Evolutionary conservation across 2,329 filamentous ascomycete species (phyloP), one percentile per base, ranked within the genome.

Genomic region (Xylariaceae sp.): DNA sequence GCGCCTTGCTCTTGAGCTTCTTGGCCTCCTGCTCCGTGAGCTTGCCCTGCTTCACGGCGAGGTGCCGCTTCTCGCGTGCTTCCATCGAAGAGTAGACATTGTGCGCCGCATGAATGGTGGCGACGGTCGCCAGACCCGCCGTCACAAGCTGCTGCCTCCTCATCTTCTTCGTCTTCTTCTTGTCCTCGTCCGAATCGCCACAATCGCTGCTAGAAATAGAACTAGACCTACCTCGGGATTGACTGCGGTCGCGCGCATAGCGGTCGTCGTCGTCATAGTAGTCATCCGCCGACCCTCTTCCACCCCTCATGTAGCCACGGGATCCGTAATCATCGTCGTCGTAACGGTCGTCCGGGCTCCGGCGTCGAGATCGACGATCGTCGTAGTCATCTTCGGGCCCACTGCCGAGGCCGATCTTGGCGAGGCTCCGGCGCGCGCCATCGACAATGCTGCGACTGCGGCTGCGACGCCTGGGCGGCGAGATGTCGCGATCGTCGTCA

Each of bases 391-490:
- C 57, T 1, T 60, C 64, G 4, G 66, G 60, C 8, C 58, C 68
- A 34, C 60, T 70, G 32, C 75, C 75, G 21, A 81, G 58, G 30
- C 77, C 77, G 11, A 81, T 60, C 52, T 73, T 77, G 44, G 76
- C 75, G 23, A 81, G 61, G 34, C 75, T 67, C 39, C 74, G 74
- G 36, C 77, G 72, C 14, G 75, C 73, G 33, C 64, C 64, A 51
- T 80, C 75, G 7, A 78, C 75, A n/a, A 80, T 68, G 52, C 76
- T 80, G 40, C 75, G 75, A 61, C 77, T 80, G 43, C 76, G 71
- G 58, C 73, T 72, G 31, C 69, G 65, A 40, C 43, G 57, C 23
- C 50, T 52, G 14, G 47, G 52, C 34, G 68, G 61, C 3, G 64
- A 64, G 2, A 63, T 66, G 3, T 50, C 53, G 24, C 61, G 63